Percentiles rank a stretch among this genome's conserved stretches.
These are phyloP conservation scores for Citrus sinensis DNA, from an alignment of 345 rosid species.

Conservation along the genomic window DVS_A1.0 CM039161.1:2389501-2390000, in stretches of 20 bases:
- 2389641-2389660: no score
- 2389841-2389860: slow-evolving; percentile 52
- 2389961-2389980: slow-evolving; percentile 9
- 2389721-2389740: slow-evolving; percentile 53
- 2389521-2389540: slow-evolving; percentile 47
- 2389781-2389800: slow-evolving; percentile 64
- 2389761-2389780: slow-evolving; percentile 70
- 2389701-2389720: slow-evolving; percentile 77
- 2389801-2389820: slow-evolving; percentile 57
- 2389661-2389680: no score
- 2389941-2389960: not conserved
- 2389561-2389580: slow-evolving; percentile 30
- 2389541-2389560: slow-evolving; percentile 58
- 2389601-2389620: no score
- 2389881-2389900: slow-evolving; percentile 60
- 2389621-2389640: no score
- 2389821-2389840: slow-evolving; percentile 58
- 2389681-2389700: slow-evolving; percentile 54
- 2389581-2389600: no score
- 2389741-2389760: slow-evolving; percentile 50
- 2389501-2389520: slow-evolving; percentile 53
- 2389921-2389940: not conserved
- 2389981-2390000: slow-evolving; percentile 63
- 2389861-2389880: slow-evolving; percentile 49
- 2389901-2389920: not conserved